These are phyloP conservation scores for Apophysomyces trapeziformis DNA, from an alignment of 371 early-diverging fungal species.

Conservation along the genomic window DNA sequence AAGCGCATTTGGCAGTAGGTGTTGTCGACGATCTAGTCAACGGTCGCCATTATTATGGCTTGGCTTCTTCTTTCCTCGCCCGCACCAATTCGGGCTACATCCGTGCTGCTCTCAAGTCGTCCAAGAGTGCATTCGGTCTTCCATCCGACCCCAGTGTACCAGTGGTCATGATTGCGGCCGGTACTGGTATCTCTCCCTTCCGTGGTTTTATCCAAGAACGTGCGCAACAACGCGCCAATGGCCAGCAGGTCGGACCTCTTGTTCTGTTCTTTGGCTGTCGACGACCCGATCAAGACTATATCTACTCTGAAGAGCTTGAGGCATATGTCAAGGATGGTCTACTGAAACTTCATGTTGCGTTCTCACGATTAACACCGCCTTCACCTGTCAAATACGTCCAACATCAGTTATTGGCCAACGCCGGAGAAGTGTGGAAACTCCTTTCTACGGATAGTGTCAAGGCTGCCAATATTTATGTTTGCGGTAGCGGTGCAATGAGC, in stretches of 20 bases:
- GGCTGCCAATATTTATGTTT: slow-evolving; percentile 21
- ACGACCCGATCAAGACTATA: slow-evolving; percentile 63
- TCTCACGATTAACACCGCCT: slow-evolving; percentile 54
- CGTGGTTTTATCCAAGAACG: slow-evolving; percentile 63
- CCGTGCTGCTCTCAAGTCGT: slow-evolving; percentile 28
- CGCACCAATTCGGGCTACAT: slow-evolving; percentile 14
- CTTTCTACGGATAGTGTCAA: slow-evolving; percentile 8
- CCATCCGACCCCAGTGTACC: slow-evolving; percentile 35
- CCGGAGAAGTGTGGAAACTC: slow-evolving; percentile 19
- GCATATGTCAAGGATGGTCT: slow-evolving; percentile 41
- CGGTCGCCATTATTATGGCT: slow-evolving; percentile 25
- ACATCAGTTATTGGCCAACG: slow-evolving; percentile 25
- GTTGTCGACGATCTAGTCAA: slow-evolving; percentile 25
- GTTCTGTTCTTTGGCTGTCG: slow-evolving; percentile 82
- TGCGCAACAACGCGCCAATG: slow-evolving; percentile 12
- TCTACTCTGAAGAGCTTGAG: slow-evolving; percentile 67
- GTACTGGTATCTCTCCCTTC: slow-evolving; percentile 88
- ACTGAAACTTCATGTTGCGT: slow-evolving; percentile 64
- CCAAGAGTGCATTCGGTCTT: slow-evolving; percentile 25
- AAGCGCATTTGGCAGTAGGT: slow-evolving; percentile 28
- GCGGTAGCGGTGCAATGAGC: slow-evolving; percentile 27
- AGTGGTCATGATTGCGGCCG: slow-evolving; percentile 56
- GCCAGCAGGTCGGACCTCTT: slow-evolving; percentile 2
- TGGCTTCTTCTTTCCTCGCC: slow-evolving; percentile 26
- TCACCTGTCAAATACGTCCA: slow-evolving; percentile 28